A percentile compares a stretch with the other conserved stretches of the same genome.
These are phyloP conservation scores for Leccinellum rugosiceps DNA, from an alignment of 768 basidiomycete genomes.

Conservation along the genomic window DNA sequence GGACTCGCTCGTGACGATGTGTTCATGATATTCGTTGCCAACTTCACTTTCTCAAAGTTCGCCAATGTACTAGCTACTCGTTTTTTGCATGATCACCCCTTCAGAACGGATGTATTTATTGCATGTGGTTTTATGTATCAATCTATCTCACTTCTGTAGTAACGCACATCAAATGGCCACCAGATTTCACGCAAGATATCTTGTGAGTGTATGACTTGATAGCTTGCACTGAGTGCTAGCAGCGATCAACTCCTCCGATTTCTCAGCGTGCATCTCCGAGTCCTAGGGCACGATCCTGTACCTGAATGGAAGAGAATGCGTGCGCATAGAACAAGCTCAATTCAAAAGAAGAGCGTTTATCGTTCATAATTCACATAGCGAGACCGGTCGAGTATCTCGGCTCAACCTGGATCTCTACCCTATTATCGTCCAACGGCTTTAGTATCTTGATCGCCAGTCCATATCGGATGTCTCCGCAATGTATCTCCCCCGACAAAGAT, in stretches of 20 bases:
- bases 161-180: too few relatives aligned
- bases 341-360: background rate
- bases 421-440: background rate
- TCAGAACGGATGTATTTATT: background rate
- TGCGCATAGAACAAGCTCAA: background rate
- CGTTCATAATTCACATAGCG: background rate
- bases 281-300: background rate
- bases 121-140: background rate
- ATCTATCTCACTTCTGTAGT: background rate
- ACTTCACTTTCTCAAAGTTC: background rate
- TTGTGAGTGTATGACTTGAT: background rate
- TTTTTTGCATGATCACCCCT: background rate
- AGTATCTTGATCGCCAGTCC: background rate
- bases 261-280: background rate
- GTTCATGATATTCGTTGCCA: background rate
- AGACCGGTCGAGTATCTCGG: background rate
- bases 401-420: constrained; percentile 2
- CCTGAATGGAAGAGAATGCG: constrained; percentile 4
- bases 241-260: background rate
- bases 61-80: background rate
- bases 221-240: background rate
- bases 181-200: background rate
- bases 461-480: constrained; percentile 7
- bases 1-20: background rate
- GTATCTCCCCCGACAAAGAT: constrained; percentile 15